These are phyloP conservation scores for Tephrocybe rancida DNA, from an alignment of 768 basidiomycete genomes.

Conservation along the genomic window DNA sequence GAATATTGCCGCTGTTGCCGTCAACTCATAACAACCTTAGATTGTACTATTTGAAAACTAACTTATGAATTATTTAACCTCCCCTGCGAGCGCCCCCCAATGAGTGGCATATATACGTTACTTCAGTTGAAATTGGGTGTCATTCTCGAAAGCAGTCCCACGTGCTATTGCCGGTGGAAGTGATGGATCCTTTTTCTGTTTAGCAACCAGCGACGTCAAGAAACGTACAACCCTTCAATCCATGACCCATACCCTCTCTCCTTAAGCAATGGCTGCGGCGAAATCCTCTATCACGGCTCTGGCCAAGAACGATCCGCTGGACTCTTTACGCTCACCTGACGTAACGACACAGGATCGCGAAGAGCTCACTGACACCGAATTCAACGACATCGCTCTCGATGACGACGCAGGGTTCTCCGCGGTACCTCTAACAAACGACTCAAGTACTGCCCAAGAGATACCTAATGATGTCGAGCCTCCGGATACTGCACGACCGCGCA, in stretches of 20 bases:
- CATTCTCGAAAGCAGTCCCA: not conserved
- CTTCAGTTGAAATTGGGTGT: too few relatives aligned
- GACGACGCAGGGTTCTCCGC: slow-evolving; percentile 44
- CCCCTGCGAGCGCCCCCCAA: not conserved
- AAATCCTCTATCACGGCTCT: slow-evolving; percentile 9
- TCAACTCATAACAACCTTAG: not conserved
- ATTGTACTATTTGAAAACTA: slow-evolving; percentile 3
- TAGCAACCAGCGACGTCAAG: slow-evolving; percentile 10
- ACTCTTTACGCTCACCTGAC: slow-evolving; percentile 55
- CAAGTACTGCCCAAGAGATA: slow-evolving; percentile 10
- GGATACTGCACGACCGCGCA: slow-evolving; percentile 13
- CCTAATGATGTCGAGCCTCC: slow-evolving; percentile 15
- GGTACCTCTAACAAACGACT: slow-evolving; percentile 31
- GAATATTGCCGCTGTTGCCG: not conserved
- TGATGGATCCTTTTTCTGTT: slow-evolving; percentile 14
- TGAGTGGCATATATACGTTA: too few relatives aligned
- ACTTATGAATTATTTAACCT: slow-evolving; percentile 13
- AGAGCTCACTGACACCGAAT: slow-evolving; percentile 56
- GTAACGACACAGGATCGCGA: slow-evolving; percentile 27
- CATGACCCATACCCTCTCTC: slow-evolving; percentile 11
- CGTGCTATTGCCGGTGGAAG: slow-evolving; percentile 6
- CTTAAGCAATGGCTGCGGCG: slow-evolving; percentile 21
- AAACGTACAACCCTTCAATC: slow-evolving; percentile 9
- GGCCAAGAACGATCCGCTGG: slow-evolving; percentile 32
- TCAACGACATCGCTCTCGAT: slow-evolving; percentile 64